Evolutionary conservation across 1,284 basidiomycete genomes (phyloP), one percentile per base, ranked within the genome.

Genomic region (Puccinia coronata): DNA sequence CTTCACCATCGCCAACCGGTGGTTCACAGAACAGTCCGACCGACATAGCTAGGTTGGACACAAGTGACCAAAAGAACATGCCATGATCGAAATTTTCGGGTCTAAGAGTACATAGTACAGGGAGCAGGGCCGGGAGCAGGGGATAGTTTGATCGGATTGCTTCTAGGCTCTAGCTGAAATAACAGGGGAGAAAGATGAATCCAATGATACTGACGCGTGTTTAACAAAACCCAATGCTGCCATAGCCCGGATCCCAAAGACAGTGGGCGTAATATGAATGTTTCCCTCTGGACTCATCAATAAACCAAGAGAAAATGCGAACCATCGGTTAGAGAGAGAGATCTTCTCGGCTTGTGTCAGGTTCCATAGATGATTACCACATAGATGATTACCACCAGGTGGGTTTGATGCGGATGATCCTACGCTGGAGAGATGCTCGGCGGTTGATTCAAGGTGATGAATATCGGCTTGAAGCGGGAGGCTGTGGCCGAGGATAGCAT

Each of bases 11-110:
- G 23, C 51, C 39, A 28, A 73, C 25, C n/a, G 78, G 70, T 61
- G 78, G 78, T 61, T 80, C 78, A 63, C 70, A 34, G 3, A 80
- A 39, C 36, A 80, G 53, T 31, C 78, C 78, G 23, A 34, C 41
- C 31, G 53, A 61, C 23, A 39, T 39, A 23, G 78, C 78, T 14
- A 73, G 34, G 57, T 49, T 63, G 25, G 47, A 47, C 16, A 59
- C 65, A 18, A 73, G 23, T 43, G 53, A 51, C 69, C 69, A 72
- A 65, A 80, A 80, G 57, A 80, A 72, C 14, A 80, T 72, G 23
- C 78, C 78, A 63, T 80, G 69, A 53, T 80, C 78, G 9, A 80
- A 14, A 63, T 80, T 47, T 73, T 80, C 69, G 61, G 78, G 69
- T 63, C 78, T 80, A 49, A 0, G 39, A n/a, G n/a, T n/a, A n/a